Evolutionary conservation across 139 green algal genomes (phyloP).

Genomic region (Chlorella sp.): DNA sequence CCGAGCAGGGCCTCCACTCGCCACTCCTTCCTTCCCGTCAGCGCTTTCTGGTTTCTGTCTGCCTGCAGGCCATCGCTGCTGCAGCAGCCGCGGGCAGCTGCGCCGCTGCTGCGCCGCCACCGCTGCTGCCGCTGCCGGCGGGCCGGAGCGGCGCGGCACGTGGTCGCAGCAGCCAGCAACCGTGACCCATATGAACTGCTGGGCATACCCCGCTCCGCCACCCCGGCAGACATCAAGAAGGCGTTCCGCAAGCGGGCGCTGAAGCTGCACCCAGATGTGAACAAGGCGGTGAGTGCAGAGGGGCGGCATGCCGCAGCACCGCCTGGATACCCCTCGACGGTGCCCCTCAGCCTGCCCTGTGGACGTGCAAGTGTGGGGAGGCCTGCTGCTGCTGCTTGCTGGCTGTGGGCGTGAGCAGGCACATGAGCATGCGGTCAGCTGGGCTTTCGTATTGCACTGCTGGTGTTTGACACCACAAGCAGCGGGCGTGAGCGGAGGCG

Average conservation of each 20-base stretch:
- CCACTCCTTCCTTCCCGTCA: too few relatives aligned
- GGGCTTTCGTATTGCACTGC: neutral
- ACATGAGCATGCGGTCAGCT: neutral
- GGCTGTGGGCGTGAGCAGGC: neutral
- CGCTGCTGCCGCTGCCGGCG: neutral
- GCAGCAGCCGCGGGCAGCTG: neutral
- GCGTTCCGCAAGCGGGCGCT: slow-evolving; percentile 85
- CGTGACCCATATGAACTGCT: slow-evolving; percentile 74
- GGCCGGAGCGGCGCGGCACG: neutral
- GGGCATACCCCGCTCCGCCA: slow-evolving; percentile 58
- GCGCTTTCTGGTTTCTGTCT: too few relatives aligned
- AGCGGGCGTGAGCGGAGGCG: too few relatives aligned
- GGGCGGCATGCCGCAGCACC: too few relatives aligned
- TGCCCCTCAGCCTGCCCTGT: too few relatives aligned
- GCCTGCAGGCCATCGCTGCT: neutral
- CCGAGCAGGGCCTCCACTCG: too few relatives aligned
- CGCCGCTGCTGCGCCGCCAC: neutral
- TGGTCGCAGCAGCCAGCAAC: neutral
- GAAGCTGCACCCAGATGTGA: slow-evolving; percentile 91
- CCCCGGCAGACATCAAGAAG: slow-evolving; percentile 74
- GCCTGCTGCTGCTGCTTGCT: neutral
- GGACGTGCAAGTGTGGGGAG: neutral
- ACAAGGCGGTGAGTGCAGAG: slow-evolving; percentile 76
- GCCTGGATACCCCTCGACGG: too few relatives aligned
- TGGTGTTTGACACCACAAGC: neutral